Conservation (phyloP, 352 stramenopile species). For the Globisporangium nunn region DNA sequence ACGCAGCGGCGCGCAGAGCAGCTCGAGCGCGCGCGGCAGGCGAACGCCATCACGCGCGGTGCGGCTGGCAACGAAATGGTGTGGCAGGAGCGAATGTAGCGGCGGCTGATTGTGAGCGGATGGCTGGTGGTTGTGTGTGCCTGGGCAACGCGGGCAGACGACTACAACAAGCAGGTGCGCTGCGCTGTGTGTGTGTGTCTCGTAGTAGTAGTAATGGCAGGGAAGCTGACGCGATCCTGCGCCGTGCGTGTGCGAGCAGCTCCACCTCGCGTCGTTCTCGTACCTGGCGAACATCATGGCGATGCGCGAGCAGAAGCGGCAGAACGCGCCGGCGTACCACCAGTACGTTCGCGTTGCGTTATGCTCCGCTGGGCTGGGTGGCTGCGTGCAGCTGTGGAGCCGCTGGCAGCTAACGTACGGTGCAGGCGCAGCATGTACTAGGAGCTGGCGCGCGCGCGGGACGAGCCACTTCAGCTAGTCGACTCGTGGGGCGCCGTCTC, state of each 20-base stretch:
- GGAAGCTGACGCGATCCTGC: too few species aligned
- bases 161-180: slow-evolving; percentile 42
- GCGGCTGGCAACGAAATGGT: neutral
- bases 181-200: neutral
- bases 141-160: slow-evolving; percentile 14
- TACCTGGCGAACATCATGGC: slow-evolving; percentile 50
- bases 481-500: too few species aligned
- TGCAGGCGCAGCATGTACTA: slow-evolving; percentile 45
- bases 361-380: neutral
- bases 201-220: too few species aligned
- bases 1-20: slow-evolving; percentile 29
- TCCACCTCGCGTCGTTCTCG: slow-evolving; percentile 44
- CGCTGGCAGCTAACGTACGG: neutral
- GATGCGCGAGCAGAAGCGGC: slow-evolving; percentile 32
- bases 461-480: neutral
- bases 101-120: neutral
- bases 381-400: neutral
- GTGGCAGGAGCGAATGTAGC: neutral
- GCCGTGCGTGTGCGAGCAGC: slow-evolving; percentile 5
- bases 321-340: slow-evolving; percentile 18
- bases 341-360: slow-evolving; percentile 1
- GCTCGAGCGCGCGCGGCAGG: slow-evolving; percentile 33
- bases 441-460: neutral
- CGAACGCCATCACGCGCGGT: slow-evolving; percentile 36
- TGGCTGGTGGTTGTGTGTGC: slow-evolving; percentile 1